Evolutionary conservation across 2,329 filamentous ascomycete genomes (phyloP), one percentile per base, ranked within the genome.

Genomic region (Aspergillus piperis): DNA sequence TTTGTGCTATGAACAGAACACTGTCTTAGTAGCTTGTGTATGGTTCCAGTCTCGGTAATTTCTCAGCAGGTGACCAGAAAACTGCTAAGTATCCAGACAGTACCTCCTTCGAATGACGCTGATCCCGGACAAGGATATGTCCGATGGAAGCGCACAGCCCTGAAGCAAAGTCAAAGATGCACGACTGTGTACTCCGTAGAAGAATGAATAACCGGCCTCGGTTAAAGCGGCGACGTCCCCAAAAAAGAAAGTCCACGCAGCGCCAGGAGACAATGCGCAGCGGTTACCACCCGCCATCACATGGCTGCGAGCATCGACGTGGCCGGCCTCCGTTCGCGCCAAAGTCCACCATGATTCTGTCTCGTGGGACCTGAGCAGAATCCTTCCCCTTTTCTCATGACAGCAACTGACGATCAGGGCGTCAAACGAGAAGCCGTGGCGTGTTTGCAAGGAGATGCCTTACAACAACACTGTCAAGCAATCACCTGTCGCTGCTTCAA

Each of bases 291-390:
- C 39, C 38, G 30, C 44, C 39, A 59, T 66, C 64, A 66, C 64
- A 64, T 64, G 64, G 64, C 38, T 57, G 32, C 23, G 38, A 38
- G 42, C 25, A 62, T 61, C 62, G 64, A 66, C 64, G 64, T 66
- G 64, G 62, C 64, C 64, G 58, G 51, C 58, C 59, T 66, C 56
- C 59, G 58, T 64, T 66, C 60, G 59, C 59, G 53, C 51, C 48
- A 11, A 47, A 25, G 19, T 41, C 54, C 36, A 55, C 51, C 38
- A 32, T 53, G 57, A 56, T 62, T 38, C 59, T 52, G 59, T 63
- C 61, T 54, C 48, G 59, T 58, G 57, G 60, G 57, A 57, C 58
- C n/a, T 21, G 39, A 36, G 44, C 44, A 54, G 54, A 62, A 54
- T 27, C 21, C 47, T 50, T n/a, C 50, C 39, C 27, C 19, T 25